Base-by-base conservation (phyloP, 768 basidiomycete species). In the Suillus bovinus region DNA sequence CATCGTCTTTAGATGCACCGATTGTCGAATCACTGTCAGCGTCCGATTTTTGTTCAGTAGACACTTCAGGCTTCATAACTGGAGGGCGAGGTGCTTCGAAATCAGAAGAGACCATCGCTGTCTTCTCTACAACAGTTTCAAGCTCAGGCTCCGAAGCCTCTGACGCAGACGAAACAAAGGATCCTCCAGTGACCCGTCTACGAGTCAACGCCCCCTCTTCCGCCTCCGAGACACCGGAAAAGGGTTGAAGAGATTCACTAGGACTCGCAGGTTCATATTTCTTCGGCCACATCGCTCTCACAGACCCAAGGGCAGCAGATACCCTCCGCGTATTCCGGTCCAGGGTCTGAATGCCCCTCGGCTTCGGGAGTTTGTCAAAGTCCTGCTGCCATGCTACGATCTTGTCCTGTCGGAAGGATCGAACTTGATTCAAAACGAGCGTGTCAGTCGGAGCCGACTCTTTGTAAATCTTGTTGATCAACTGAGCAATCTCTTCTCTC, bases 321-420 rank as follows among this genome's bases (percentile, higher is more conserved):
- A 80, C 70, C 64, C 84, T 80, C 60, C 85, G 85, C 41, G 77
- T 77, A 59, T 72, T 78, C 66, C 81, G 83, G 61, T 86, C 88
- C 14, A 76, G 64, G 1, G 75, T 68, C 71, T 82, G 80, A 65
- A 74, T 73, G 68, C 81, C 79, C 67, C 85, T 88, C 60, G 82
- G 88, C 69, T 90, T 92, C 8, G 90, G 89, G 33, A 98, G 81
- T 58, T 87, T 85, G 67, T 94, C 91, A 67, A 96, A 94, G 71
- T 98, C 94, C 64, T 85, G 85, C 74, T 99, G 95, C 93, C 96
- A 98, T n/a, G 91, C 92, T 17, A 96, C 93, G 53, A 96, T 93
- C 72, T 90, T 90, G 68, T 96, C 94, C 77, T 98, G 96, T 52
- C 95, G 83, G 63, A 87, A 88, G 1, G 91, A 87, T 54, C 95